Evolutionary conservation across 163 green algal genomes (phyloP).

Genomic region (Prototheca wickerhamii): DNA sequence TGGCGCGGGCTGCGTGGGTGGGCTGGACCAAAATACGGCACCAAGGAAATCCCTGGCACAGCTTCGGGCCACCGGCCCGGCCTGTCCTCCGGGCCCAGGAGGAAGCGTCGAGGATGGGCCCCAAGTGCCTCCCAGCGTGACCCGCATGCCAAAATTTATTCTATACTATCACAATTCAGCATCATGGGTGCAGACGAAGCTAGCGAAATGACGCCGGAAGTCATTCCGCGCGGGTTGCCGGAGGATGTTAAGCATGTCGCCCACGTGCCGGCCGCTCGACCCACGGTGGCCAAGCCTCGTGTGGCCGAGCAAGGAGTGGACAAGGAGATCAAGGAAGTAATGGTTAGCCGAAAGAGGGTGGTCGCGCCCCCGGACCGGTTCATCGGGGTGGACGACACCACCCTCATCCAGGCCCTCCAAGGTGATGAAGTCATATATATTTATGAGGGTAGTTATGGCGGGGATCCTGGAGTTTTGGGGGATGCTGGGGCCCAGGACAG

Average conservation of each 20-base stretch:
- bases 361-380: constrained; percentile 16
- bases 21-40: too few relatives aligned
- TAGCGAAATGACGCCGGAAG: background rate
- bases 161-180: too few relatives aligned
- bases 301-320: background rate
- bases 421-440: constrained; percentile 7
- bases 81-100: too few relatives aligned
- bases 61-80: too few relatives aligned
- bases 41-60: too few relatives aligned
- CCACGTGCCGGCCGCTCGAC: too few relatives aligned
- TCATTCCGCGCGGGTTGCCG: background rate
- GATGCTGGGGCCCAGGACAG: background rate
- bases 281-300: background rate
- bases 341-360: constrained; percentile 17
- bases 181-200: too few relatives aligned
- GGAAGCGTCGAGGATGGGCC: too few relatives aligned
- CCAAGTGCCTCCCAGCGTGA: too few relatives aligned
- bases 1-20: too few relatives aligned
- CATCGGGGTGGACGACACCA: constrained; percentile 15
- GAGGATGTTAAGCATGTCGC: too few relatives aligned
- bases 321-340: background rate
- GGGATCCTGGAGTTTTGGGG: background rate
- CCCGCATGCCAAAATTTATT: too few relatives aligned
- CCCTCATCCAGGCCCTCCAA: constrained; percentile 18
- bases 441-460: background rate